These are phyloP conservation scores for Capsella rubella DNA, from an alignment of 441 rosid species.

Conservation along the genomic window DNA sequence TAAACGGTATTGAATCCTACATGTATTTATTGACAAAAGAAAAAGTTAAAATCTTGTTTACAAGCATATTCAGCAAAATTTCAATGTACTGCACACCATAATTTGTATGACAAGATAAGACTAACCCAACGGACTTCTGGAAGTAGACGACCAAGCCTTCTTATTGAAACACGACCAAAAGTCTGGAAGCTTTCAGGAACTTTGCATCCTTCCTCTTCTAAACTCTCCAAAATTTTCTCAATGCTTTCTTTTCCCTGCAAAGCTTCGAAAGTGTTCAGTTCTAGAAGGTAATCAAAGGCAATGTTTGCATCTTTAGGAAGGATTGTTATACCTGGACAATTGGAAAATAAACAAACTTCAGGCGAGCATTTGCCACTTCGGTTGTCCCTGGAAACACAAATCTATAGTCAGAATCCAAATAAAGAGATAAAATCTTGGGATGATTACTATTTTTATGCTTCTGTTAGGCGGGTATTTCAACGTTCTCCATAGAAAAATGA, in stretches of 20 bases:
- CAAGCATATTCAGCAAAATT: neutral
- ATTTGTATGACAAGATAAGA: constrained; percentile 21
- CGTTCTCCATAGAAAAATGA: neutral
- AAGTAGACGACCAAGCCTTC: constrained; percentile 84
- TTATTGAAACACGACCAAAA: constrained; percentile 65
- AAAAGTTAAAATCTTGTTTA: neutral
- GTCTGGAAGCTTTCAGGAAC: constrained; percentile 55
- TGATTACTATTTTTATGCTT: neutral
- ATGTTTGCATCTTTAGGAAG: neutral
- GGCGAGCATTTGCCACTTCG: constrained; percentile 71
- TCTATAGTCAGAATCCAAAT: constrained; percentile 19
- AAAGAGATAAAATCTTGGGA: neutral
- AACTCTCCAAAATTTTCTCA: constrained; percentile 57
- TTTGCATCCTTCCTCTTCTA: constrained; percentile 53
- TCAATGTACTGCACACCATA: neutral
- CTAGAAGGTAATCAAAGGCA: constrained; percentile 3
- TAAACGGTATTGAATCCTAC: constrained; percentile 70
- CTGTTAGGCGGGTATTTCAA: neutral
- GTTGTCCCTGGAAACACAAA: constrained; percentile 33
- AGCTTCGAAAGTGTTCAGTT: constrained; percentile 12
- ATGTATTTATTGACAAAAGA: constrained; percentile 2
- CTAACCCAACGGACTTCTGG: constrained; percentile 90
- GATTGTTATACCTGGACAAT: constrained; percentile 52
- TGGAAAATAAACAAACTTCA: constrained; percentile 77
- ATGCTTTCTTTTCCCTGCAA: constrained; percentile 74